A percentile compares a stretch with the other conserved stretches of the same genome.
These are phyloP conservation scores for Gracilaria caudata DNA, from an alignment of 23 red algal genomes.

Conservation along the genomic window DNA sequence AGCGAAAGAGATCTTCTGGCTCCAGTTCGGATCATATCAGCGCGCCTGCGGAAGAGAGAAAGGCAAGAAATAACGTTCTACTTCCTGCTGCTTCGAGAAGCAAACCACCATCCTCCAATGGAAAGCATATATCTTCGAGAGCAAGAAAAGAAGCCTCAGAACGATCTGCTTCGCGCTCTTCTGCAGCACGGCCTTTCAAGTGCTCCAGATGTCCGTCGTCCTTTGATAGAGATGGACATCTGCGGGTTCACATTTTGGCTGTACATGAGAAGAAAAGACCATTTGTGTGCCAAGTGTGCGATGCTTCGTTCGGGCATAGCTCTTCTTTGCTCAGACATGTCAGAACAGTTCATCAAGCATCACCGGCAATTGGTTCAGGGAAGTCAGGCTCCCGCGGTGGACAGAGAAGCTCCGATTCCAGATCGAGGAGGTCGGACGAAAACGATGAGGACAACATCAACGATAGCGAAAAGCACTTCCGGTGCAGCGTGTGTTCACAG, in stretches of 20 bases:
- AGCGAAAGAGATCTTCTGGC: constrained; percentile 22
- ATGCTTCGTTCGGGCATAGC: constrained; percentile 75
- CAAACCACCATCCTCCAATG: not conserved
- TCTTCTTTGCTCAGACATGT: constrained; percentile 67
- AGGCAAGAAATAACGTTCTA: not conserved
- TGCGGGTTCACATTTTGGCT: constrained; percentile 68
- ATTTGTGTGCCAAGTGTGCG: constrained; percentile 76
- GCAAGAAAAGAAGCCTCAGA: constrained; percentile 37
- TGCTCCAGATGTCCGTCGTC: constrained; percentile 67
- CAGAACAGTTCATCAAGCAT: constrained; percentile 73
- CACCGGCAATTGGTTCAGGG: constrained; percentile 56
- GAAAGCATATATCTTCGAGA: constrained; percentile 22
- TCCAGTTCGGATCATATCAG: constrained; percentile 19
- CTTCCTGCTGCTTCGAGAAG: not conserved
- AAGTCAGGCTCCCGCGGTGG: constrained; percentile 26
- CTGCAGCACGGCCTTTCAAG: constrained; percentile 56
- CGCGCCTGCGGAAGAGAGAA: not conserved
- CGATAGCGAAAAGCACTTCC: constrained; percentile 55
- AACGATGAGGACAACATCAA: constrained; percentile 8
- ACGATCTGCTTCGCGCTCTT: constrained; percentile 31
- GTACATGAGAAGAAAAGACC: constrained; percentile 80
- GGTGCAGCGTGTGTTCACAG: constrained; percentile 51
- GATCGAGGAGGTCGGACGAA: constrained; percentile 28
- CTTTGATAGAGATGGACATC: constrained; percentile 70
- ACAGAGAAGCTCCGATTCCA: constrained; percentile 46